Base-by-base conservation (phyloP, 192 early-diverging fungal species). In the Dissophora globulifera region DNA sequence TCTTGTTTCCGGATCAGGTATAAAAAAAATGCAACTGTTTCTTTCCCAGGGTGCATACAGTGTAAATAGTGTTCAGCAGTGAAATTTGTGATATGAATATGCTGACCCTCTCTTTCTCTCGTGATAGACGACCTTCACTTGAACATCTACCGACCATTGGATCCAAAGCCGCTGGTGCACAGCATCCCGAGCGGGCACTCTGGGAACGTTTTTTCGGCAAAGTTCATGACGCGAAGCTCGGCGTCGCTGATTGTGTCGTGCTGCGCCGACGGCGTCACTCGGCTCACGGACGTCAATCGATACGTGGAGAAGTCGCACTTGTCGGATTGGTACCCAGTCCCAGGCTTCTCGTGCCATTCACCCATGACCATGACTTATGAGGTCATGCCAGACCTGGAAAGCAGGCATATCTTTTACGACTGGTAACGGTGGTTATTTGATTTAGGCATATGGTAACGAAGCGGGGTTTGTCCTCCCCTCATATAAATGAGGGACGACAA, bases 201-300 rank as follows among this genome's bases (percentile, higher is more conserved):
- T n/a, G 86, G 85, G 43, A 92, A 93, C 29, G 88, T 94, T 11
- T 94, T 94, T 78, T 89, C 89, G 65, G 87, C 91, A 17, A 88
- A 88, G 60, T 84, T 89, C 33, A 67, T 94, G 79, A 85, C 87
- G 0, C 45, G 67, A 3, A 88, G 88, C 31, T 84, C 82, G 22
- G 89, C 89, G 29, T 64, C 79, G 5, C 52, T 83, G 13, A 79
- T 91, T 23, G 66, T 91, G 20, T 87, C 88, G 2, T 91, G 88
- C 50, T 87, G 90, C 0, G 86, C 83, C 49, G 88, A 92, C 50
- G 76, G 81, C 6, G 69, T 82, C 15, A 82, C 90, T n/a, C 80
- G 79, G 51, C 62, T 87, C n/a, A 88, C 86, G 27, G 83, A 88
- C 52, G 63, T 81, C 9, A 27, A 70, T 26, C 55, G 42, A n/a